phyloP scores from a whole-genome alignment of 768 basidiomycete genomes.

The Trametes cinnabarina region DNA sequence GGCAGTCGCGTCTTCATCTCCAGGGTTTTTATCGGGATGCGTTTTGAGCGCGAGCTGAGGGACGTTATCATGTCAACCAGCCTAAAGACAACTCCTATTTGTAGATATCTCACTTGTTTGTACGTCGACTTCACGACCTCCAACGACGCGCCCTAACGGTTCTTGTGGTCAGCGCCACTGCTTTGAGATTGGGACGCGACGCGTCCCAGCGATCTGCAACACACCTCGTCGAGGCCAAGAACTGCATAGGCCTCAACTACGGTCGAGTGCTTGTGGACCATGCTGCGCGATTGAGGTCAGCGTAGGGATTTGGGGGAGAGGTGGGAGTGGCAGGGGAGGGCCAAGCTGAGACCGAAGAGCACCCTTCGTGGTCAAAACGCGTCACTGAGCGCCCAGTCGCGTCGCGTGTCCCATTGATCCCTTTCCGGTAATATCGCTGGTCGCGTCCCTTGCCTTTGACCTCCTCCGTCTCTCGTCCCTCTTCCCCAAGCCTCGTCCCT shows the following conservation, averaged over 20 bases:
- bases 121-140: constrained; percentile 68
- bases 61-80: background rate
- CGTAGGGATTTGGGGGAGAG: background rate
- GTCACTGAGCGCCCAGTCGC: constrained; percentile 7
- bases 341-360: background rate
- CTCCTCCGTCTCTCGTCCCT: no score
- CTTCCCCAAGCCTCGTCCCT: no score
- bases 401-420: constrained; percentile 1
- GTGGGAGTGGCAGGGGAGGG: background rate
- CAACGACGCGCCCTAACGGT: constrained; percentile 51
- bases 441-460: no score
- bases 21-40: constrained; percentile 77
- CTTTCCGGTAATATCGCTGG: no score
- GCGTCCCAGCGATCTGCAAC: background rate
- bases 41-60: constrained; percentile 58
- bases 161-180: background rate
- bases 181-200: no score
- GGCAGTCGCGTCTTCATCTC: constrained; percentile 60
- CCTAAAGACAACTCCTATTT: background rate
- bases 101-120: constrained; percentile 49
- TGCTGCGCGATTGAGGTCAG: constrained; percentile 19
- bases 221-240: constrained; percentile 57
- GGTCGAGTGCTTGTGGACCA: constrained; percentile 36
- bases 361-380: no score
- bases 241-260: constrained; percentile 38